Base-by-base conservation (phyloP, 306 rosid species). In the Sechiopsis laciniata region DNA sequence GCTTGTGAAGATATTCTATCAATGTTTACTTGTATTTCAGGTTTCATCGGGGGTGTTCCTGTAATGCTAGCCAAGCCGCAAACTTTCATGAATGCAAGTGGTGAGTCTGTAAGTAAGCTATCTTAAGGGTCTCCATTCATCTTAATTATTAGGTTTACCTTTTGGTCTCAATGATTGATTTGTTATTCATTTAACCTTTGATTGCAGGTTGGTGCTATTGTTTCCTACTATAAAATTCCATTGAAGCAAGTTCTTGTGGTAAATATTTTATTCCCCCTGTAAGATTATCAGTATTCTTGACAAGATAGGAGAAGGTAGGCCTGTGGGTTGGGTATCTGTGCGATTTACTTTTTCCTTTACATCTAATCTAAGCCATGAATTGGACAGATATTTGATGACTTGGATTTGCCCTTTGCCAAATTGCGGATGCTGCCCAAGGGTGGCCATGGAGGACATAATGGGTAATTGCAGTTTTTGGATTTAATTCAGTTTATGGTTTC, bases 401-500 rank as follows among this genome's bases (percentile, higher is more conserved):
- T 95, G 75, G 96, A 95, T 85, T 86, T 91, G 79, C 96, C 99
- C 5, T 91, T 94, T 82, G 91, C 87, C 52, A 91, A 91, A 84
- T 53, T 89, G 79, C 86, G 89, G 84, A 75, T 94, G 71, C 83
- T 89, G 85, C 99, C 99, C 26, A 94, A 94, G 84, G 98, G 98
- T 32, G 97, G 98, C 52, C 99, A 91, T 63, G 97, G 99, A 86
- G 99, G 99, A 64, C 99, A 91, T 51, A 89, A 94, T 64, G 97
- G 99, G 97, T 91, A 86, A 82, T 53, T 78, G 55, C 10, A 55
- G 40, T 76, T 37, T 64, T 55, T 75, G 78, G 29, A 62, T 40
- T 37, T 74, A 62, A 69, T 45, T 74, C 73, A 68, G 37, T 50
- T 48, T 67, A 45, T 46, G 14, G 50, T 17, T 22, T 12, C 57